phyloP scores from a whole-genome alignment of 495 filamentous ascomycete species.

The Pyrenula aspistea region DNA sequence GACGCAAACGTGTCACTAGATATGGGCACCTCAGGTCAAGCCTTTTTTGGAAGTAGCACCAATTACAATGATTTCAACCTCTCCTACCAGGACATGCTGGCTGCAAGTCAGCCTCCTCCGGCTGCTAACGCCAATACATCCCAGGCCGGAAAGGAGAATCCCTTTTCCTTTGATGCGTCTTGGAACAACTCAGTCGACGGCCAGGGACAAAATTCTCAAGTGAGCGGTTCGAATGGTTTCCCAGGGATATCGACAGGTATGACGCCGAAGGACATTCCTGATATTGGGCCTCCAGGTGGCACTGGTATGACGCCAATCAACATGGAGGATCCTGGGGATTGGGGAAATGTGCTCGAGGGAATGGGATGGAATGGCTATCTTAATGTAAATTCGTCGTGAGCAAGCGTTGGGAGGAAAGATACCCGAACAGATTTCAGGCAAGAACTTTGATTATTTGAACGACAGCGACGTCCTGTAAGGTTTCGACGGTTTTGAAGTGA shows the following conservation, averaged over 20 bases:
- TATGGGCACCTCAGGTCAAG: neutral
- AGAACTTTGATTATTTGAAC: no score
- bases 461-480: no score
- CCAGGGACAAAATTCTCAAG: neutral
- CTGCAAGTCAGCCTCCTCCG: neutral
- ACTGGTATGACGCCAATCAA: neutral
- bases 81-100: neutral
- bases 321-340: slow-evolving; percentile 1
- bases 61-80: neutral
- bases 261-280: slow-evolving; percentile 2
- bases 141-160: neutral
- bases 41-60: neutral
- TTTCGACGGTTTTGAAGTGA: no score
- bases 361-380: slow-evolving; percentile 6
- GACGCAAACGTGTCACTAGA: neutral
- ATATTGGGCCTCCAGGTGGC: neutral
- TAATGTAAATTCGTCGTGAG: neutral
- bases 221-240: neutral
- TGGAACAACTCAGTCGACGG: slow-evolving; percentile 4
- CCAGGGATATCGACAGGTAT: slow-evolving; percentile 6
- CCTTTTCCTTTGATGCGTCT: slow-evolving; percentile 2
- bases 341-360: slow-evolving; percentile 10
- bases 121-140: neutral
- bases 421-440: no score
- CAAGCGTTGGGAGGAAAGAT: no score